phyloP scores from a whole-genome alignment of 1,284 basidiomycete genomes.

The Heliocybe sulcata region DNA sequence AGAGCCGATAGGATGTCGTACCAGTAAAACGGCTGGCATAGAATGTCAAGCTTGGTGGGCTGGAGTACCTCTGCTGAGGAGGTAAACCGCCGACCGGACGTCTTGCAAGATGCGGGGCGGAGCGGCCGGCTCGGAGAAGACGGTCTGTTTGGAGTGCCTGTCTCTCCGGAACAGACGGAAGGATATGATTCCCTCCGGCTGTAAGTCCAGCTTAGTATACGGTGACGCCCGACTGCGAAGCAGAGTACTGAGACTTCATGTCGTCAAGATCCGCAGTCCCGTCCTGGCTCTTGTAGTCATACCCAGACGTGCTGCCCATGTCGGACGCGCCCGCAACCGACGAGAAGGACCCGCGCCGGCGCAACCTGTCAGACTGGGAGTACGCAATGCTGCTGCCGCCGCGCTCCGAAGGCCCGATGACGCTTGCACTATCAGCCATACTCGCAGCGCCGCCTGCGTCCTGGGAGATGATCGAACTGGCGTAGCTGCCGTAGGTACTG shows the following conservation, averaged over 20 bases:
- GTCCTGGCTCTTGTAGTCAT: conserved; percentile 85
- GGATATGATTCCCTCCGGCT: neutral
- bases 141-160: too few species aligned
- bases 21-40: too few species aligned
- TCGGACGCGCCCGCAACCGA: conserved; percentile 74
- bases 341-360: conserved; percentile 64
- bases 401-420: conserved; percentile 33
- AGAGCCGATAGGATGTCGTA: too few species aligned
- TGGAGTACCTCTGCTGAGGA: neutral
- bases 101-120: neutral
- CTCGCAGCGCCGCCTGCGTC: conserved; percentile 66
- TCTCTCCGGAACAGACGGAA: neutral
- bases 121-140: neutral
- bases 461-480: conserved; percentile 87
- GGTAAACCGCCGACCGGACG: neutral
- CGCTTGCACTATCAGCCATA: conserved; percentile 51
- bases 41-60: neutral
- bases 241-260: conserved; percentile 78
- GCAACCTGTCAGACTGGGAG: conserved; percentile 72
- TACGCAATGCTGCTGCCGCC: conserved; percentile 62
- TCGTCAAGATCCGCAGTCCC: conserved; percentile 71
- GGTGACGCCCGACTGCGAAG: conserved; percentile 76
- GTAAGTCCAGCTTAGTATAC: conserved; percentile 49
- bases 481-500: conserved; percentile 78
- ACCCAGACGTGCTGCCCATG: conserved; percentile 67